phyloP scores from a whole-genome alignment of 2,329 filamentous ascomycete genomes.

The Aureobasidium sp. region DNA sequence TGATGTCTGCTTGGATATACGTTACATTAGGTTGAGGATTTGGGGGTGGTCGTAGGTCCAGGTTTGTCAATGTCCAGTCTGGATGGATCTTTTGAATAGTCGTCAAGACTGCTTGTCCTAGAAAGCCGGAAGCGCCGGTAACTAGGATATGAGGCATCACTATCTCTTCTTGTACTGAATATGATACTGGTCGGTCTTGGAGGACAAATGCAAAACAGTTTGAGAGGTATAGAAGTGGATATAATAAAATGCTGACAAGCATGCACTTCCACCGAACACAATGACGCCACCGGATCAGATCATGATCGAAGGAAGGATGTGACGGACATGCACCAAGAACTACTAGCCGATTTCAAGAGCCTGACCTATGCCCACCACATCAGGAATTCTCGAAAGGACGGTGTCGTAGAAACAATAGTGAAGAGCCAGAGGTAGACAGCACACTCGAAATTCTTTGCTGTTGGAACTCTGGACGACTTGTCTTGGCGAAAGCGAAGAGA shows the following conservation, averaged over 20 bases:
- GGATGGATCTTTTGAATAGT: constrained; percentile 33
- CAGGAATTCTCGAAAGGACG: too few relatives aligned
- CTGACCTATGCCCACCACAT: too few relatives aligned
- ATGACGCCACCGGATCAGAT: constrained; percentile 11
- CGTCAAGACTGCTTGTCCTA: constrained; percentile 37
- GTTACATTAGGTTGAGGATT: constrained; percentile 22
- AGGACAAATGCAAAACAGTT: background rate
- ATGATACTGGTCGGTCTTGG: too few relatives aligned
- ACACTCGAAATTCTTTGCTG: background rate
- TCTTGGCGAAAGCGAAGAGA: background rate
- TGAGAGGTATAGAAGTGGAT: background rate
- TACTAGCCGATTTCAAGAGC: too few relatives aligned
- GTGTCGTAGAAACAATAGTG: too few relatives aligned
- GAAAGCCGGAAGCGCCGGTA: constrained; percentile 44
- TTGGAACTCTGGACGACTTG: background rate
- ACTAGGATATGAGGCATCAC: constrained; percentile 33
- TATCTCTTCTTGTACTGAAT: too few relatives aligned
- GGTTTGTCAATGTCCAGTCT: constrained; percentile 33
- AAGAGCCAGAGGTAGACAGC: background rate
- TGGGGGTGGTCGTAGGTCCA: constrained; percentile 35
- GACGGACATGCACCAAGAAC: background rate
- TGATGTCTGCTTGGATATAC: constrained; percentile 37
- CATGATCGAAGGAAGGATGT: background rate
- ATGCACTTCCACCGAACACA: background rate
- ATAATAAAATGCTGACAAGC: background rate